Evolutionary conservation across 108 stramenopile species (phyloP), one percentile per base, ranked within the genome.

Genomic region (Skeletonema grethae): DNA sequence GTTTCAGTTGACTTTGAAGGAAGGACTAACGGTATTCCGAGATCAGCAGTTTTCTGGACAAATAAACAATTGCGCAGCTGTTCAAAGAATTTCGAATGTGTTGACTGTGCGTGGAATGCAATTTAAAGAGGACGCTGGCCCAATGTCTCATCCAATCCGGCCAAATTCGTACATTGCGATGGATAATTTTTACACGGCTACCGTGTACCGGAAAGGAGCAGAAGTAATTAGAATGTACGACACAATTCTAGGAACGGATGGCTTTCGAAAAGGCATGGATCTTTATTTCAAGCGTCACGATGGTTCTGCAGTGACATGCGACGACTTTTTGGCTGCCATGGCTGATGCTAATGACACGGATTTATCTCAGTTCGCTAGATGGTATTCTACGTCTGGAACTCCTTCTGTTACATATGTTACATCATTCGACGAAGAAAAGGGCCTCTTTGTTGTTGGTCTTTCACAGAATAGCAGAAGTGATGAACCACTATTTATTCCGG

Each of bases 1-100:
- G 91, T 91, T 93, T 75, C 91, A 93, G 82, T 84, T 93, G 25
- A 91, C 91, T 2, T 67, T 93, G 22, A 93, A 93, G 72, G 91
- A 93, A 60, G 91, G 91, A 16, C 75, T 93, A 7, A 93, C 91
- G 5, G 91, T 93, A 3, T 93, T 82, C 84, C 80, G 91, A 0
- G 91, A 93, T 76, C 90, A 93, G 85, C 55, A 75, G 34, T 90
- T 90, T 63, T 69, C 77, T 24, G 80, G 76, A 7, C 84, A 88
- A 72, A 57, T 83, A 63, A 78, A 80, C 59, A 80, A 84, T 28
- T 70, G 60, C 18, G 63, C 63, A 16, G 86, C 86, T 10, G 79
- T 82, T 11, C 88, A 85, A 62, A 82, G 90, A 25, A 88, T 91
- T 56, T 85, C 86, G 65, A 70, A 86, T 61, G 86, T 84, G 18